phyloP scores from a whole-genome alignment of 2,329 filamentous ascomycete species.

The Dothideomycetidae sp. region DNA sequence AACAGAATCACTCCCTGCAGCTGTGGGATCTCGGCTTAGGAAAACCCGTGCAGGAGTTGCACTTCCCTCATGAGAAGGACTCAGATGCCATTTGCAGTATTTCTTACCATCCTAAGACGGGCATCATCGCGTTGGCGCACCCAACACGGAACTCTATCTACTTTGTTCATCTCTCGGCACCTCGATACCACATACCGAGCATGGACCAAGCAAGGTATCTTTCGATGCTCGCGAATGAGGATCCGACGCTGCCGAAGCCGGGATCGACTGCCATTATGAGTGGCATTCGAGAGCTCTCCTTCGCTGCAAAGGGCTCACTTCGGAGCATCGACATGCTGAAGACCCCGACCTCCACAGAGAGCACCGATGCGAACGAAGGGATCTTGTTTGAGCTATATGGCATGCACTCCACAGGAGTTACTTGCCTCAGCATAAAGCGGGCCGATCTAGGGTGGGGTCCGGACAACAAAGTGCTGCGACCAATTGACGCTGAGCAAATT shows the following conservation, averaged over 20 bases:
- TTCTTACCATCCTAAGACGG: slow-evolving; percentile 79
- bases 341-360: slow-evolving; percentile 37
- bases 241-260: slow-evolving; percentile 61
- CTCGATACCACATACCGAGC: slow-evolving; percentile 68
- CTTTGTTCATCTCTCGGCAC: slow-evolving; percentile 88
- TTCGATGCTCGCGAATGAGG: slow-evolving; percentile 58
- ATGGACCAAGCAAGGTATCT: slow-evolving; percentile 84
- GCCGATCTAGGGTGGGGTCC: slow-evolving; percentile 82
- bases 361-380: slow-evolving; percentile 47
- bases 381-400: slow-evolving; percentile 88
- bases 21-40: slow-evolving; percentile 93
- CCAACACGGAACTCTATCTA: slow-evolving; percentile 96
- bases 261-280: slow-evolving; percentile 96
- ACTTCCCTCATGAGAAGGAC: slow-evolving; percentile 89
- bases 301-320: slow-evolving; percentile 70
- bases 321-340: slow-evolving; percentile 82
- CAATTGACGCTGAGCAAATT: slow-evolving; percentile 60
- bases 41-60: slow-evolving; percentile 93
- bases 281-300: slow-evolving; percentile 88
- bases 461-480: slow-evolving; percentile 72
- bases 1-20: slow-evolving; percentile 97
- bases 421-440: slow-evolving; percentile 72
- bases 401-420: slow-evolving; percentile 96
- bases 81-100: slow-evolving; percentile 97
- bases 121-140: slow-evolving; percentile 89